A percentile compares a stretch with the other conserved stretches of the same genome.
These are phyloP conservation scores for Globisporangium alternatum DNA, from an alignment of 352 stramenopile species.

Conservation along the genomic window DNA sequence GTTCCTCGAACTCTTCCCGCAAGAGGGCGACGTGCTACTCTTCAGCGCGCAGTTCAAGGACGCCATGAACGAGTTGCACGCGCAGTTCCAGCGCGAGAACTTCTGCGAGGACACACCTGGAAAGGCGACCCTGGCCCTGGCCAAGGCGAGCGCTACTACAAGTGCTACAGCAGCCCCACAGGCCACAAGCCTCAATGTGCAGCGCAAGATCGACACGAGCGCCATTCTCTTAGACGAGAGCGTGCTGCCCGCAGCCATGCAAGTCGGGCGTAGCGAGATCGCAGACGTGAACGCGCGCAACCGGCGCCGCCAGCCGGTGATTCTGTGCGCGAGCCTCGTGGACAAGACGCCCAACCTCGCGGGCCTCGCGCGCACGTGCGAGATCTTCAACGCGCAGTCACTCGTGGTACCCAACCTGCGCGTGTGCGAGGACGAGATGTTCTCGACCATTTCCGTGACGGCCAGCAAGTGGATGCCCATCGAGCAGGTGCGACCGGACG, in stretches of 20 bases:
- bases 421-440: constrained; percentile 85
- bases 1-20: constrained; percentile 68
- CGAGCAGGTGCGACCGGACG: constrained; percentile 76
- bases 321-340: constrained; percentile 87
- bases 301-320: constrained; percentile 54
- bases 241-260: constrained; percentile 51
- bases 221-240: constrained; percentile 60
- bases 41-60: constrained; percentile 62
- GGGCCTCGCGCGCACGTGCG: constrained; percentile 91
- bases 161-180: background rate
- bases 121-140: background rate
- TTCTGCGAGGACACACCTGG: constrained; percentile 30
- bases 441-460: constrained; percentile 91
- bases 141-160: background rate
- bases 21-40: constrained; percentile 43
- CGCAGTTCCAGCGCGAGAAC: constrained; percentile 72
- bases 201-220: constrained; percentile 79
- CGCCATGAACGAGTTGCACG: constrained; percentile 62
- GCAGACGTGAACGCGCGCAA: constrained; percentile 45
- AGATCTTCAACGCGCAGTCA: constrained; percentile 93
- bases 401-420: constrained; percentile 88
- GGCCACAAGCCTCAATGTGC: constrained; percentile 31
- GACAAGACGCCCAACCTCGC: constrained; percentile 95
- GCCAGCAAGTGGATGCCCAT: constrained; percentile 95
- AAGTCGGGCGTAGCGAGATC: constrained; percentile 20